Evolutionary conservation across 73 alveolate species (phyloP).

Genomic region (Tetrahymena malaccensis): DNA sequence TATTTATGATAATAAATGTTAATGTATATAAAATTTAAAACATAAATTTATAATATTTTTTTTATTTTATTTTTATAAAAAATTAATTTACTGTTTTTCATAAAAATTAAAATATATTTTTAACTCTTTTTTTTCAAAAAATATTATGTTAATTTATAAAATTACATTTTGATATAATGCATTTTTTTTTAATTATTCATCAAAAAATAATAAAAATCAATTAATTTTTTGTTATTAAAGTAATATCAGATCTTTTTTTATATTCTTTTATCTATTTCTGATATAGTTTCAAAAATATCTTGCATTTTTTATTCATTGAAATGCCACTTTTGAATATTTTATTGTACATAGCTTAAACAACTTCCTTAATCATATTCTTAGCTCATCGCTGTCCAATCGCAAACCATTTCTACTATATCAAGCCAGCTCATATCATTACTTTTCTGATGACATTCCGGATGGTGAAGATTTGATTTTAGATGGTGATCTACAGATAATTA

Average conservation of each 20-base stretch:
- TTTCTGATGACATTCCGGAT: not conserved
- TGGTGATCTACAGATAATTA: not conserved
- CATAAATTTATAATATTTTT: no score
- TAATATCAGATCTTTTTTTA: not conserved
- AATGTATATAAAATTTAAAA: no score
- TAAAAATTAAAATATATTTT: no score
- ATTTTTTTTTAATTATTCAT: no score
- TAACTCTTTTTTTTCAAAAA: no score
- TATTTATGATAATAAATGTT: no score
- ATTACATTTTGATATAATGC: no score
- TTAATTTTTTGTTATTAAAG: no score
- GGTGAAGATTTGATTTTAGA: not conserved
- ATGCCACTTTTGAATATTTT: not conserved
- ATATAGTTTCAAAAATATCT: not conserved
- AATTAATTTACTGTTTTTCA: no score
- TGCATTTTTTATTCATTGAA: not conserved
- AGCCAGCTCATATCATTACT: not conserved
- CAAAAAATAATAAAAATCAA: no score
- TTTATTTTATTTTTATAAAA: no score
- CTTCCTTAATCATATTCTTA: not conserved
- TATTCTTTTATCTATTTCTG: not conserved
- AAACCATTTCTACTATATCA: not conserved
- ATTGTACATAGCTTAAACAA: not conserved
- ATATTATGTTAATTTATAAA: no score
- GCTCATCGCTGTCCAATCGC: not conserved